Base-by-base conservation (phyloP, 768 basidiomycete genomes). In the Rhizopogon sp. region DNA sequence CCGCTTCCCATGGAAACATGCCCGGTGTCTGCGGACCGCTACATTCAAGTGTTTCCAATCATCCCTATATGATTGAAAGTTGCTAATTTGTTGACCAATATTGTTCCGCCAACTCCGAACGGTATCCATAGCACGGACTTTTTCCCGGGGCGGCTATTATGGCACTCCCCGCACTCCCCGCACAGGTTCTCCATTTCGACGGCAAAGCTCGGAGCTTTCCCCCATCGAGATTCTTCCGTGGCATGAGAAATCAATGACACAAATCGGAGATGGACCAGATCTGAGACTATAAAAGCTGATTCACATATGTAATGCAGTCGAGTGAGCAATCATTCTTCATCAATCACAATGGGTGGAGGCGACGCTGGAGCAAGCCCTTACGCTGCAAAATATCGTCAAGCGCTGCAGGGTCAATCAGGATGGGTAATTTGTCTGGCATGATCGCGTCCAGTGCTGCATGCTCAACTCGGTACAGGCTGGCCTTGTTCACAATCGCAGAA, bases 391-490 rank as follows among this genome's bases (percentile, higher is more conserved):
- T 81, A 79, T 52, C 79, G 83, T 50, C 76, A 73, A 60, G 74
- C 77, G 13, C 74, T 88, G 40, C 78, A 79, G 54, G 87, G 87
- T 44, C 70, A 79, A 62, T 85, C 84, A 46, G 88, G 87, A 66
- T 85, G 82, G 82, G 85, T 84, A 61, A 50, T 75, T 61, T 31
- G n/a, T 29, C 44, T 61, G 16, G 50, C 45, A 53, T 46, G 11
- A n/a, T 52, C 35, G 28, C 31, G 39, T 46, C 8, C 22, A 49
- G 29, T n/a, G 39, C 54, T 43, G 17, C 49, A 11, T 11, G 16
- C 28, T 35, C 47, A 43, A 40, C 45, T 55, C 33, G 43, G 35
- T 58, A 53, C 57, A 22, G 85, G 78, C 76, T 54, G 87, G 85
- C 7, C 73, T 88, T 37, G 72, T 88, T 3, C 79, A 80, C 57